Evolutionary conservation across 176 grass and related monocot species (phyloP), one percentile per base, ranked within the genome.

Genomic region (Olyra latifolia): DNA sequence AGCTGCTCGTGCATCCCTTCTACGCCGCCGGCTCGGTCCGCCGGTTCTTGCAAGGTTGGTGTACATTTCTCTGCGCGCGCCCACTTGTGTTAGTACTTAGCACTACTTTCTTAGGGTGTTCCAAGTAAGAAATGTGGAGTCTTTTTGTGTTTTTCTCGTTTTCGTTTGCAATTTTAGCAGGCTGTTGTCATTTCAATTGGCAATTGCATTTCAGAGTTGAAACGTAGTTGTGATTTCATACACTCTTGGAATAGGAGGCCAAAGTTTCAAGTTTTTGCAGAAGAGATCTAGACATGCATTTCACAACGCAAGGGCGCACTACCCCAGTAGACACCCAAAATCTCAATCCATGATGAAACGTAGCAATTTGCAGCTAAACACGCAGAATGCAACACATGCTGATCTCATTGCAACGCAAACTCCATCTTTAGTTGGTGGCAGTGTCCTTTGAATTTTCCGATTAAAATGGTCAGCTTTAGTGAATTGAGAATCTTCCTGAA

Each of bases 11-110:
- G 35, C 90, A 93, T 61, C 92, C 95, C 0, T 95, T 93, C 81
- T 98, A 95, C 81, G 92, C 84, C n/a, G 95, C 95, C 64, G 92
- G 95, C 23, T 93, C 87, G 27, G 92, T 98, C 41, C 76, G 84
- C 0, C 85, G 83, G 4, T 95, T 98, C 88, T 29, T 98, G 56
- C 87, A 85, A 93, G 90, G 92, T 89, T 57, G 2, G 77, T 71
- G 10, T 28, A 23, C 67, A 10, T 81, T 29, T 46, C 45, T 49
- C 25, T 45, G 9, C 10, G 17, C 4, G 6, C 8, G 46, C 61
- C 15, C 35, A 35, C 44, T 47, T 7, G 19, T 49, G 46, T 40
- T 54, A 23, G 17, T 28, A 73, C 20, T 62, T 72, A 20, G n/a
- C n/a, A n/a, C n/a, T n/a, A n/a, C n/a, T n/a, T n/a, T n/a, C 56